Conservation (phyloP, 2,329 filamentous ascomycete genomes). For the Penicillium sp. region DNA sequence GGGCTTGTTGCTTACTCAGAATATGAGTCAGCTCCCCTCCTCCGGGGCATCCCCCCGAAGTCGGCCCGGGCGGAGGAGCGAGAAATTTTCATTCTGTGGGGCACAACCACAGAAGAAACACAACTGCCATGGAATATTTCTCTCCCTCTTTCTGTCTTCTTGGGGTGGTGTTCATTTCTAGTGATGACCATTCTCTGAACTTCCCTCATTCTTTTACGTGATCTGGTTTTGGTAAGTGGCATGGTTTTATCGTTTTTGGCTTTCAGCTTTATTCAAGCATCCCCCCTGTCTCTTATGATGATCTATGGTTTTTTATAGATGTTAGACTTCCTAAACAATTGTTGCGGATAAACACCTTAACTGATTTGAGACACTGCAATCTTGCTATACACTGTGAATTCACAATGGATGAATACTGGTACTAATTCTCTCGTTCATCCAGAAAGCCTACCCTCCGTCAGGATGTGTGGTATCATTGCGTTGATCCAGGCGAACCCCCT, state of each 20-base stretch:
- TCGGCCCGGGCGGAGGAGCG: slow-evolving; percentile 9
- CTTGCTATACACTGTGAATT: slow-evolving; percentile 5
- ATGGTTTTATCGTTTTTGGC: neutral
- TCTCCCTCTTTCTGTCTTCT: slow-evolving; percentile 16
- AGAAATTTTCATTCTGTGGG: slow-evolving; percentile 18
- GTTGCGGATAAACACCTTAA: slow-evolving; percentile 42
- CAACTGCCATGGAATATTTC: slow-evolving; percentile 18
- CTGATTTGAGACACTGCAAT: slow-evolving; percentile 26
- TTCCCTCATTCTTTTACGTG: slow-evolving; percentile 11
- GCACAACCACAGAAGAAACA: slow-evolving; percentile 16
- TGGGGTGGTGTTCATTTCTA: slow-evolving; percentile 14
- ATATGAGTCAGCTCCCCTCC: slow-evolving; percentile 9
- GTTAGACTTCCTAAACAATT: slow-evolving; percentile 49
- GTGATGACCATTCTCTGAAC: slow-evolving; percentile 21
- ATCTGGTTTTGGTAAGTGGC: slow-evolving; percentile 18
- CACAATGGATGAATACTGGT: slow-evolving; percentile 3
- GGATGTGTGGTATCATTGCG: slow-evolving; percentile 63
- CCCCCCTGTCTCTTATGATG: slow-evolving; percentile 35
- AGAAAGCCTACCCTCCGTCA: slow-evolving; percentile 29
- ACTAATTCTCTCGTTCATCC: slow-evolving; percentile 16
- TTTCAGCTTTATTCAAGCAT: neutral
- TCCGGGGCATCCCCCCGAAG: neutral
- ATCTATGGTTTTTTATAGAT: slow-evolving; percentile 47
- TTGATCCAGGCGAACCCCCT: slow-evolving; percentile 59
- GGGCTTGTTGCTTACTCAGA: neutral